phyloP scores from a whole-genome alignment of 352 stramenopile species.

The Globisporangium iwayamae region DNA sequence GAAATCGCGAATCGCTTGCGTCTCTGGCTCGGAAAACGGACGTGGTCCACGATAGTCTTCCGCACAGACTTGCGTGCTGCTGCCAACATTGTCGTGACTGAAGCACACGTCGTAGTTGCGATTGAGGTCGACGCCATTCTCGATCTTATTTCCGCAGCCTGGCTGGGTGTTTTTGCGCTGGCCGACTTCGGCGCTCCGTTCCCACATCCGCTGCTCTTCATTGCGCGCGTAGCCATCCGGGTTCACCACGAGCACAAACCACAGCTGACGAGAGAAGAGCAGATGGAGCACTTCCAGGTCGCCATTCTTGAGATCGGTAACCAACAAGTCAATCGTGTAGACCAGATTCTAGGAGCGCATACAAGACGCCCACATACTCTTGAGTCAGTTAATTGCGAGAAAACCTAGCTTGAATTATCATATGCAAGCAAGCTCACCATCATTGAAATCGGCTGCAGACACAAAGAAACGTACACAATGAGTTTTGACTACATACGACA shows the following conservation, averaged over 20 bases:
- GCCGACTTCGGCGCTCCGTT: constrained; percentile 28
- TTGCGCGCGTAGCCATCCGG: constrained; percentile 82
- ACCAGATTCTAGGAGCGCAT: constrained; percentile 53
- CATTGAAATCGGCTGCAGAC: constrained; percentile 75
- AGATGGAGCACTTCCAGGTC: constrained; percentile 49
- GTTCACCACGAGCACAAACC: constrained; percentile 84
- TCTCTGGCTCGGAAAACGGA: constrained; percentile 83
- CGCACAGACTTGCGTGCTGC: constrained; percentile 57
- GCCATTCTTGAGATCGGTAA: constrained; percentile 51
- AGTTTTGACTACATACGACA: background rate
- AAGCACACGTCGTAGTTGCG: constrained; percentile 87
- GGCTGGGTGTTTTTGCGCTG: constrained; percentile 68
- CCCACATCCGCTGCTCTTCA: constrained; percentile 57
- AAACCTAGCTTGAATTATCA: background rate
- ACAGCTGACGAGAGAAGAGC: constrained; percentile 66
- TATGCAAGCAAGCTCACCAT: constrained; percentile 44
- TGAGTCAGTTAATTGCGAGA: background rate
- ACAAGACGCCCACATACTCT: background rate
- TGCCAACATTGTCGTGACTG: constrained; percentile 50
- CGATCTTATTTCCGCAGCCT: constrained; percentile 28
- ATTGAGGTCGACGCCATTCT: constrained; percentile 76
- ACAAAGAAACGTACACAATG: background rate
- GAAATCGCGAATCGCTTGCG: constrained; percentile 60
- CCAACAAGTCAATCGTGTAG: constrained; percentile 79
- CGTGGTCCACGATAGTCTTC: constrained; percentile 69